Evolutionary conservation across 495 filamentous ascomycete species (phyloP).

Genomic region (Penicillium pulvis): DNA sequence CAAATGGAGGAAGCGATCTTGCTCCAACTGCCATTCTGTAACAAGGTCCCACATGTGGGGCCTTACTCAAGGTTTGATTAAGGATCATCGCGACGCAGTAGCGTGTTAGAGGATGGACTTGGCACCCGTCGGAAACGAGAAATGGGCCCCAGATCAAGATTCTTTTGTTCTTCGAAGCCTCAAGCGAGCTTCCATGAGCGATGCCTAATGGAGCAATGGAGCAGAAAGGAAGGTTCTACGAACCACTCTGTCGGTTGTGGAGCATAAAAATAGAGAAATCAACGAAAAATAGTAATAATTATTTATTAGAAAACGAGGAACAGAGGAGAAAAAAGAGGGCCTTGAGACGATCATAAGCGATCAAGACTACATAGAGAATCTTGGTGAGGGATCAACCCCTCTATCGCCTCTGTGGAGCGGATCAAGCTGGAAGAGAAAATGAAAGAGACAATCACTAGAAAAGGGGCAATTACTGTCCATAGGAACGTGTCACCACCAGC

Average conservation of each 20-base stretch:
- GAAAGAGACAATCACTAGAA: not conserved
- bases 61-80: conserved; percentile 47
- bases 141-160: conserved; percentile 24
- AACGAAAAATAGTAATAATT: not conserved
- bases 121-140: conserved; percentile 27
- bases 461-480: conserved; percentile 10
- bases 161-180: conserved; percentile 26
- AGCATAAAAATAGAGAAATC: not conserved
- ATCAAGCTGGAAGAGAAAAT: not conserved
- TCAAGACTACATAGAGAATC: not conserved
- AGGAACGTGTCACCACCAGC: conserved; percentile 17
- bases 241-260: not conserved
- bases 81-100: conserved; percentile 43
- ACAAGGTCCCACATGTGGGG: conserved; percentile 25
- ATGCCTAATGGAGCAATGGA: conserved; percentile 13
- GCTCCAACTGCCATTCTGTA: conserved; percentile 21
- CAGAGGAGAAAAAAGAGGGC: not conserved
- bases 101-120: conserved; percentile 37
- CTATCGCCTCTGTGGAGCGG: not conserved
- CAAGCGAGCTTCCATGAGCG: conserved; percentile 25
- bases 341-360: not conserved
- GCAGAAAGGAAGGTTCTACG: conserved; percentile 24
- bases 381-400: not conserved
- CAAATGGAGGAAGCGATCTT: conserved; percentile 20
- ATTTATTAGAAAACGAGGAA: not conserved